Percentiles rank a stretch among this genome's conserved stretches.
These are phyloP conservation scores for Annulohypoxylon nitens DNA, from an alignment of 495 filamentous ascomycete genomes.

Conservation along the genomic window DNA sequence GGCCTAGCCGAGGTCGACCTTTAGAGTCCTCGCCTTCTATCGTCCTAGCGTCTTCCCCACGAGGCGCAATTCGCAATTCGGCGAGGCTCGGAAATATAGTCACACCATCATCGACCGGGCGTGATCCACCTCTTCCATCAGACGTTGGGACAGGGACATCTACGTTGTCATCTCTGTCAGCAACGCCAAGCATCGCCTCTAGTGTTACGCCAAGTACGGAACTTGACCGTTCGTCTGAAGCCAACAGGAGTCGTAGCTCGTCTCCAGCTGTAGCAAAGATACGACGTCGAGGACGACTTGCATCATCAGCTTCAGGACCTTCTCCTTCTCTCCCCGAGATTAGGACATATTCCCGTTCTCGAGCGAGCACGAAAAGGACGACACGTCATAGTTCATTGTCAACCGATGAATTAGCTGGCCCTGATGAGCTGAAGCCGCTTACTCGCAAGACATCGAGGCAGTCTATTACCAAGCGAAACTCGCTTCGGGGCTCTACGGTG, in stretches of 20 bases:
- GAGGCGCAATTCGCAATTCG: conserved; percentile 27
- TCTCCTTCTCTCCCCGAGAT: conserved; percentile 42
- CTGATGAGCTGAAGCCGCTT: conserved; percentile 19
- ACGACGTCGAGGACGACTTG: conserved; percentile 44
- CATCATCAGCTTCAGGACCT: conserved; percentile 28
- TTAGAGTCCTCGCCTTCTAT: conserved; percentile 41
- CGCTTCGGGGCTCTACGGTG: conserved; percentile 38
- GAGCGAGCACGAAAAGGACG: conserved; percentile 37
- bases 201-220: conserved; percentile 48
- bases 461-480: conserved; percentile 32
- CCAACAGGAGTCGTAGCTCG: conserved; percentile 38
- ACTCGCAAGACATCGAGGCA: conserved; percentile 39
- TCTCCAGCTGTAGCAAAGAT: conserved; percentile 51
- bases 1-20: conserved; percentile 15
- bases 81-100: conserved; percentile 24
- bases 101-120: conserved; percentile 37
- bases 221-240: conserved; percentile 21
- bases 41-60: conserved; percentile 44
- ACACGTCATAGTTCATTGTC: conserved; percentile 53
- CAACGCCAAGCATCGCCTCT: conserved; percentile 54
- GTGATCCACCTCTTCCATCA: conserved; percentile 28
- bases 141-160: conserved; percentile 45
- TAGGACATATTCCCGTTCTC: conserved; percentile 44
- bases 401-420: conserved; percentile 55
- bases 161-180: conserved; percentile 51